phyloP scores from a whole-genome alignment of 108 stramenopile genomes.

The Cyclotella choctawhatcheeana region DNA sequence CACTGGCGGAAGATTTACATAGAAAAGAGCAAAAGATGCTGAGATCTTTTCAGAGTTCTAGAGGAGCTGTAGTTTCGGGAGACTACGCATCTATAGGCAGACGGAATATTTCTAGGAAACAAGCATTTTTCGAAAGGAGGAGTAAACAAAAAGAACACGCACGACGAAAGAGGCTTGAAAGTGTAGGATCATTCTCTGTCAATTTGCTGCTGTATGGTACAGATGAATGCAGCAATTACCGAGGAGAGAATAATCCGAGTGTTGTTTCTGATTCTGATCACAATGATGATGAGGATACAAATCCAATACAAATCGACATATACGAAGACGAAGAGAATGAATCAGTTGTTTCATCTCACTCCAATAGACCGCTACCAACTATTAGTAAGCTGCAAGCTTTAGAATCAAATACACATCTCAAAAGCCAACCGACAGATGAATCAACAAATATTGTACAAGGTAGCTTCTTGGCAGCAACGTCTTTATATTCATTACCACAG shows the following conservation, averaged over 20 bases:
- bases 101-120: slow-evolving; percentile 19
- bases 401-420: neutral
- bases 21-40: slow-evolving; percentile 41
- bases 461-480: slow-evolving; percentile 25
- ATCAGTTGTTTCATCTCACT: slow-evolving; percentile 4
- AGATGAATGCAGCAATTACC: slow-evolving; percentile 21
- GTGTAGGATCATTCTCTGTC: slow-evolving; percentile 54
- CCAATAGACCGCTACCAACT: no score
- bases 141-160: slow-evolving; percentile 26
- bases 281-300: neutral
- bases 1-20: slow-evolving; percentile 48
- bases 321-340: slow-evolving; percentile 10
- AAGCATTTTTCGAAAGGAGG: slow-evolving; percentile 38
- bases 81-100: slow-evolving; percentile 1
- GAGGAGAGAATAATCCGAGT: neutral
- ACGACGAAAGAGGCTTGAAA: slow-evolving; percentile 40
- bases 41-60: slow-evolving; percentile 10
- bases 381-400: neutral
- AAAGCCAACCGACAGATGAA: neutral
- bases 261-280: neutral
- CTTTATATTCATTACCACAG: neutral
- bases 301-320: neutral
- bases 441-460: slow-evolving; percentile 11
- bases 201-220: slow-evolving; percentile 45
- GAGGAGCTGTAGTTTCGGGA: neutral